A percentile compares a stretch with the other conserved stretches of the same genome.
phyloP scores from a whole-genome alignment of 345 rosid species.

The Eucalyptus pauciflora region DNA sequence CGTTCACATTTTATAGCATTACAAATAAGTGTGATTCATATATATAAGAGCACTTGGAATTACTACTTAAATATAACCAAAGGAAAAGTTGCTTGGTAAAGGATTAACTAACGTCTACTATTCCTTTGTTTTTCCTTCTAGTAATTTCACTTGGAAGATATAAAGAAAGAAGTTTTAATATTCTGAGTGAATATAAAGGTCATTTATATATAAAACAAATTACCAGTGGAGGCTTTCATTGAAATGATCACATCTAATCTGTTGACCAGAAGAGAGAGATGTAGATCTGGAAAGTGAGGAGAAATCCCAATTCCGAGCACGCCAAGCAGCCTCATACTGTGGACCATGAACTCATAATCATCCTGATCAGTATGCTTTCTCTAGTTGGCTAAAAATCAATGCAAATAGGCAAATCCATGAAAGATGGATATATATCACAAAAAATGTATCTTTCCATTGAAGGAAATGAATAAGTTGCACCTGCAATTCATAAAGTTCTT shows the following conservation, averaged over 20 bases:
- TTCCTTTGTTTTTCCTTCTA: not conserved
- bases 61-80: not conserved
- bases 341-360: conserved; percentile 4
- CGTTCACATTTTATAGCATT: not conserved
- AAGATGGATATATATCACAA: not conserved
- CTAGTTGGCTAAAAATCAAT: not conserved
- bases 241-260: conserved; percentile 38
- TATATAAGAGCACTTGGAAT: not conserved
- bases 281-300: conserved; percentile 42
- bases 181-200: not conserved
- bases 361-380: not conserved
- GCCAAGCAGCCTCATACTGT: conserved; percentile 99
- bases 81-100: not conserved
- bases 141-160: not conserved
- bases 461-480: conserved; percentile 10
- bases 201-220: not conserved
- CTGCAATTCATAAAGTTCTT: conserved; percentile 85
- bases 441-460: not conserved
- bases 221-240: conserved; percentile 85
- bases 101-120: not conserved
- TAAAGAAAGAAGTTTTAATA: not conserved
- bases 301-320: conserved; percentile 95
- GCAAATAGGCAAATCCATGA: not conserved
- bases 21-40: not conserved
- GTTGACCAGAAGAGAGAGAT: conserved; percentile 28